Percentiles rank a stretch among this genome's conserved stretches.
phyloP scores from a whole-genome alignment of 1,139 yeast genomes.

The Nakaseomyces glabratus region DNA sequence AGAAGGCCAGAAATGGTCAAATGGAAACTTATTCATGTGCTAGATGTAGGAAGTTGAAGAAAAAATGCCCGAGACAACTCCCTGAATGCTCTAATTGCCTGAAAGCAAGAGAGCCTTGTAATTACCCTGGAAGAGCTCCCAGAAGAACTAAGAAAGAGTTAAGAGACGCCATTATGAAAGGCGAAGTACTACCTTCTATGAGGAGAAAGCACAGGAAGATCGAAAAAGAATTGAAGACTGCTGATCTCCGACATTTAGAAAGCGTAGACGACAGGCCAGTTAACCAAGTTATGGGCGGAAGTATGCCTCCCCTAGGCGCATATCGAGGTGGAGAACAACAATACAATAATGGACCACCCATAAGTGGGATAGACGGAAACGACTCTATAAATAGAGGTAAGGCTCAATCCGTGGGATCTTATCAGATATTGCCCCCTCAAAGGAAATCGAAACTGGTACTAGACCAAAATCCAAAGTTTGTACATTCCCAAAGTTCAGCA shows the following conservation, averaged over 20 bases:
- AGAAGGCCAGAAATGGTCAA: too few species aligned
- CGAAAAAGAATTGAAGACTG: constrained; percentile 1
- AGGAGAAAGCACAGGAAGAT: constrained; percentile 10
- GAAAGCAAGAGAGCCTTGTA: constrained; percentile 35
- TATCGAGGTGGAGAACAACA: too few species aligned
- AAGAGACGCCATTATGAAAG: constrained; percentile 24
- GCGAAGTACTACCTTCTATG: constrained; percentile 17
- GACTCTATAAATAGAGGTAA: too few species aligned
- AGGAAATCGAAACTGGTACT: constrained; percentile 2
- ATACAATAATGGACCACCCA: too few species aligned
- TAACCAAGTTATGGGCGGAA: too few species aligned
- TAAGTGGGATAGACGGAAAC: too few species aligned
- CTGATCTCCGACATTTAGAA: constrained; percentile 1
- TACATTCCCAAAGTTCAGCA: constrained; percentile 4
- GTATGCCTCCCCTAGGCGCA: too few species aligned
- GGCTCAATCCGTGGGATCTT: too few species aligned
- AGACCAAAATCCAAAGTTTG: constrained; percentile 4
- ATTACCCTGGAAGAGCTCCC: constrained; percentile 37
- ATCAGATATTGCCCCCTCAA: neutral
- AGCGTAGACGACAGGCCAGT: constrained; percentile 3
- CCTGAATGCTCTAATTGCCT: constrained; percentile 41
- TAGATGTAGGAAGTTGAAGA: constrained; percentile 40
- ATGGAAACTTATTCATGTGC: constrained; percentile 34
- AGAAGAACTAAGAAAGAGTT: constrained; percentile 36
- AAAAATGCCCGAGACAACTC: constrained; percentile 39